These are phyloP conservation scores for Penicillium fimorum DNA, from an alignment of 495 filamentous ascomycete species.

Conservation along the genomic window DNA sequence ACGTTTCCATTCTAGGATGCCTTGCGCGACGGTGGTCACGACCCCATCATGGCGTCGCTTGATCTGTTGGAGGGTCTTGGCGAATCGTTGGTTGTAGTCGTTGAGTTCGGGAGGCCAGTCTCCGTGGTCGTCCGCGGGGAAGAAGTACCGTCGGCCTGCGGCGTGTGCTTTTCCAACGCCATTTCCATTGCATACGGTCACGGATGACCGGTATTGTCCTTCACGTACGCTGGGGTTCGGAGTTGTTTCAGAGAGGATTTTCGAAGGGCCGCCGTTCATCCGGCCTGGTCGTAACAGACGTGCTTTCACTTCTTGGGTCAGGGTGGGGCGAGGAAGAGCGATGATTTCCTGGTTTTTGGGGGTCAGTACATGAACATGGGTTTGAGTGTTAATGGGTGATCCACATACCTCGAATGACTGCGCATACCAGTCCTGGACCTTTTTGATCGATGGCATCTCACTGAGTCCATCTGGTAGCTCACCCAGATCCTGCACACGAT, in stretches of 20 bases:
- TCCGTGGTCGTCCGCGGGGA: constrained; percentile 79
- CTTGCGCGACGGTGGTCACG: constrained; percentile 91
- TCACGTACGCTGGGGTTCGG: constrained; percentile 85
- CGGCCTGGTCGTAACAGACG: constrained; percentile 73
- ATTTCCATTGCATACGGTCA: constrained; percentile 46
- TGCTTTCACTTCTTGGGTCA: constrained; percentile 74
- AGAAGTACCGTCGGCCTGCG: constrained; percentile 75
- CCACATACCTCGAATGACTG: constrained; percentile 91
- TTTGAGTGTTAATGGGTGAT: constrained; percentile 1
- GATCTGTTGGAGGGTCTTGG: constrained; percentile 81
- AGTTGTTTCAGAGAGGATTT: constrained; percentile 76
- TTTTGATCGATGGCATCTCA: constrained; percentile 96
- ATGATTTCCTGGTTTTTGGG: constrained; percentile 73
- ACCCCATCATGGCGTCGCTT: constrained; percentile 96
- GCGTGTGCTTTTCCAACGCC: constrained; percentile 40
- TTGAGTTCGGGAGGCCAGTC: constrained; percentile 95
- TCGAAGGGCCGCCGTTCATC: constrained; percentile 55
- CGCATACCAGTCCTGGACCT: constrained; percentile 96
- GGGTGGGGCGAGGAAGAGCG: constrained; percentile 69
- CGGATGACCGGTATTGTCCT: constrained; percentile 82
- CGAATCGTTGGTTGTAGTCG: constrained; percentile 89
- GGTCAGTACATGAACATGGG: constrained; percentile 12
- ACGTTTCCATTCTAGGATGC: constrained; percentile 96
- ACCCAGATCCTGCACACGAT: constrained; percentile 89
- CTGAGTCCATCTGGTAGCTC: constrained; percentile 95